A percentile compares a stretch with the other conserved stretches of the same genome.
Evolutionary conservation across 768 basidiomycete genomes (phyloP).

Genomic region (Rubroboletus satanas): DNA sequence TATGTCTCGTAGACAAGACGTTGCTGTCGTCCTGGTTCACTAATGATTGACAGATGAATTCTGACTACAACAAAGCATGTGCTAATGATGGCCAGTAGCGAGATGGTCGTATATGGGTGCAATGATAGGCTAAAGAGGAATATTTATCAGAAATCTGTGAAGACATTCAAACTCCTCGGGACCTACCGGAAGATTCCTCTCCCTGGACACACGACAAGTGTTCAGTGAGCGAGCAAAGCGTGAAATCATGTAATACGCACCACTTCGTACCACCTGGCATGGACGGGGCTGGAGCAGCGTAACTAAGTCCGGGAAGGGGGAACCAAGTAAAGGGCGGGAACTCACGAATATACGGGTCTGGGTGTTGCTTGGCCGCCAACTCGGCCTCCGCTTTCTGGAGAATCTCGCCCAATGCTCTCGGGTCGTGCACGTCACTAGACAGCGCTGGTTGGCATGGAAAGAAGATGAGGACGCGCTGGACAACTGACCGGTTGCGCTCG

Average conservation of each 20-base stretch:
- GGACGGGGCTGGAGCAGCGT: conserved; percentile 52
- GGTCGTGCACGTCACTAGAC: conserved; percentile 75
- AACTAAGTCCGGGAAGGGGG: conserved; percentile 1
- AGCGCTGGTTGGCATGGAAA: neutral
- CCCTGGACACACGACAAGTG: conserved; percentile 42
- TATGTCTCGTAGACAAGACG: neutral
- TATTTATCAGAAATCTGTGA: neutral
- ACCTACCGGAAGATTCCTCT: conserved; percentile 77
- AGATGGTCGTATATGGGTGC: conserved; percentile 65
- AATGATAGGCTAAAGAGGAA: conserved; percentile 49
- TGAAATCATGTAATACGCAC: conserved; percentile 43
- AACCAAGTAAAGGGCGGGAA: conserved; percentile 15
- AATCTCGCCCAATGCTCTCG: conserved; percentile 73
- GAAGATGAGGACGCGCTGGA: conserved; percentile 12
- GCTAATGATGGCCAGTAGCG: conserved; percentile 32
- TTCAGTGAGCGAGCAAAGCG: neutral
- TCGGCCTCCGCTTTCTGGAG: conserved; percentile 76
- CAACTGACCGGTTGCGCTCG: conserved; percentile 77
- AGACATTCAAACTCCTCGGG: neutral
- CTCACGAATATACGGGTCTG: conserved; percentile 92
- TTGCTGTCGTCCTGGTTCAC: neutral
- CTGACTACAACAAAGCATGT: neutral
- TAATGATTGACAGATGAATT: neutral
- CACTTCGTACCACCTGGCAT: conserved; percentile 96
- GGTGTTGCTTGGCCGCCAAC: conserved; percentile 66